Evolutionary conservation across 1,139 yeast species (phyloP).

Genomic region (Sugiyamaella castrensis): DNA sequence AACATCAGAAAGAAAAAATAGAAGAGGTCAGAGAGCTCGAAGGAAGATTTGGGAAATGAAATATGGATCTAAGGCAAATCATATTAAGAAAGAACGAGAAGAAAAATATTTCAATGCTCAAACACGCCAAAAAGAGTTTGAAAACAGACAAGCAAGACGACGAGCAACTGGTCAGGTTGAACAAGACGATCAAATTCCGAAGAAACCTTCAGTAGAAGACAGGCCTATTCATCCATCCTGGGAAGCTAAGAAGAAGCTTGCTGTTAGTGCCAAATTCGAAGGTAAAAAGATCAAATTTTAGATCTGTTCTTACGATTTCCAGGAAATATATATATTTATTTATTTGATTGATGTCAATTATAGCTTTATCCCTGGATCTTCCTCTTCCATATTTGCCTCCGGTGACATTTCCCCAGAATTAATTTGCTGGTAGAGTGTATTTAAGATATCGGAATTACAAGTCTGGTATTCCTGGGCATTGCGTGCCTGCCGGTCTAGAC

Average conservation of each 20-base stretch:
- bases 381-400: no score
- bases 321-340: neutral
- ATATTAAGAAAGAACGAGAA: constrained; percentile 61
- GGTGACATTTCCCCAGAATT: no score
- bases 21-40: constrained; percentile 97
- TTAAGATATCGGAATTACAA: no score
- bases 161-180: constrained; percentile 14
- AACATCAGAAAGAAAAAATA: constrained; percentile 62
- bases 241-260: constrained; percentile 77
- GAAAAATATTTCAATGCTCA: constrained; percentile 50
- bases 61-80: constrained; percentile 82
- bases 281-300: constrained; percentile 81
- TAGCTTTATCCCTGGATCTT: no score
- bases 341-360: no score
- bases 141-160: constrained; percentile 57
- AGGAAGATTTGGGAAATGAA: constrained; percentile 94
- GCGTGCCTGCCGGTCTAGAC: no score
- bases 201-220: constrained; percentile 21
- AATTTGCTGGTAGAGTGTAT: no score
- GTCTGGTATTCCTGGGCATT: no score
- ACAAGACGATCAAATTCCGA: constrained; percentile 8
- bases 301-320: neutral
- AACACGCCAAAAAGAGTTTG: constrained; percentile 56
- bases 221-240: constrained; percentile 83
- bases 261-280: constrained; percentile 61